Percentiles rank a stretch among this genome's conserved stretches.
These are phyloP conservation scores for Boletus eberwhitei DNA, from an alignment of 768 basidiomycete genomes.

Conservation along the genomic window DNA sequence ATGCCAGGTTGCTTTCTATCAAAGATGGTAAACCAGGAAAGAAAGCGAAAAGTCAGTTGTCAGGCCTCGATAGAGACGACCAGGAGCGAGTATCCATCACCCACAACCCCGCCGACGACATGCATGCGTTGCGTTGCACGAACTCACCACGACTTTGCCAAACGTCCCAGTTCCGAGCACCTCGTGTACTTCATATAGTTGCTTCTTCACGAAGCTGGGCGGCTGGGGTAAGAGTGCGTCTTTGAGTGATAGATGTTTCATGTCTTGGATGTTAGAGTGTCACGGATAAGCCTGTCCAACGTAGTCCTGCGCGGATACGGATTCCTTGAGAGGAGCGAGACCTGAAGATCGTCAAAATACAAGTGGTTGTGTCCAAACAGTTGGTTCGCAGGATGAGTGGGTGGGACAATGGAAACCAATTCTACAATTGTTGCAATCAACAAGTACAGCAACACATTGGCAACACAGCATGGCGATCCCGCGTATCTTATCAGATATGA, in stretches of 20 bases:
- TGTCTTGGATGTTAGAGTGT: conserved; percentile 2
- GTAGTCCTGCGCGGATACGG: neutral
- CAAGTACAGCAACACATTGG: too few species aligned
- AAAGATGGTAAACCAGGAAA: neutral
- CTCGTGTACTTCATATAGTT: conserved; percentile 68
- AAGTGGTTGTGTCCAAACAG: neutral
- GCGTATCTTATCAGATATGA: conserved; percentile 21
- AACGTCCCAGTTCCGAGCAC: conserved; percentile 82
- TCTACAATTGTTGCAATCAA: neutral
- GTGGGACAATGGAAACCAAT: neutral
- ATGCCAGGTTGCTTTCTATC: conserved; percentile 72
- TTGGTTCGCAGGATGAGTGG: neutral
- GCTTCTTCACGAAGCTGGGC: conserved; percentile 84
- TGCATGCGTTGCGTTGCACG: conserved; percentile 2
- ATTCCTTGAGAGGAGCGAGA: neutral
- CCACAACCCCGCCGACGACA: conserved; percentile 1
- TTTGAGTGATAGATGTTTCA: conserved; percentile 40
- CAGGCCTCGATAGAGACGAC: neutral
- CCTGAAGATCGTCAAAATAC: neutral
- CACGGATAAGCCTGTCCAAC: neutral
- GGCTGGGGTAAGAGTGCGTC: conserved; percentile 78
- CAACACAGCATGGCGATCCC: conserved; percentile 14
- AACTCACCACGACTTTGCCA: conserved; percentile 80
- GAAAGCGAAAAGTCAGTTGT: neutral
- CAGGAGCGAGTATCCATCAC: neutral